Evolutionary conservation across 106 monocot species (phyloP), one percentile per base, ranked within the genome.

Genomic region (Phalaenopsis aphrodite): DNA sequence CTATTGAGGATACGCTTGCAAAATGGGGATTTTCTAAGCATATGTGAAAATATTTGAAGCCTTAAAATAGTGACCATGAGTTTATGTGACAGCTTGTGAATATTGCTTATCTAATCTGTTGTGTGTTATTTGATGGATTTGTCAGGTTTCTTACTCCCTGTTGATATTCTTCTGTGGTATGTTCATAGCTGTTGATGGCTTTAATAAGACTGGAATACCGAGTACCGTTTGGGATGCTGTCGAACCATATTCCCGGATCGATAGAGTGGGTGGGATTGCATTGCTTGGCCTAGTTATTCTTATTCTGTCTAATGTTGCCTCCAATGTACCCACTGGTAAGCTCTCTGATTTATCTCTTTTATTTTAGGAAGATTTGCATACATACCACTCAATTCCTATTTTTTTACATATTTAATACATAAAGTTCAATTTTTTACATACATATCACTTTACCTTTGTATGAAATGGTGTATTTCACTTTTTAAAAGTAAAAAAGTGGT

Each of bases 141-240:
- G 15, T 30, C 77, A 77, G 77, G 77, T 77, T 77, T 77, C 77
- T 8, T 77, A 77, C 30, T 77, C 43, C 43, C 6, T 45, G 43
- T 45, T 45, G 43, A 45, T 45, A 45, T 45, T 45, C 43, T 45
- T 45, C 46, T 77, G 77, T 55, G 77, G 77, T 3, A 77, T 77
- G 77, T 77, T 77, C 55, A 77, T 77, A 77, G 30, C 77, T 30
- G 77, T 77, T 21, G 77, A 77, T 49, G 77, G 77, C 5, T 77
- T 77, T 38, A 77, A 77, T 77, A 77, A 55, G 55, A 77, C 77
- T 9, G 77, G 77, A 48, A 77, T 77, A 23, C 77, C 77, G 3
- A 74, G 42, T 19, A 43, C 42, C 74, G 18, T 74, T 17, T 74
- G 74, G 74, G 42, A 74, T 17, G 74, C 36, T 3, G 55, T 77